Base-by-base conservation (phyloP, 306 rosid species). In the Inga laurina region DNA sequence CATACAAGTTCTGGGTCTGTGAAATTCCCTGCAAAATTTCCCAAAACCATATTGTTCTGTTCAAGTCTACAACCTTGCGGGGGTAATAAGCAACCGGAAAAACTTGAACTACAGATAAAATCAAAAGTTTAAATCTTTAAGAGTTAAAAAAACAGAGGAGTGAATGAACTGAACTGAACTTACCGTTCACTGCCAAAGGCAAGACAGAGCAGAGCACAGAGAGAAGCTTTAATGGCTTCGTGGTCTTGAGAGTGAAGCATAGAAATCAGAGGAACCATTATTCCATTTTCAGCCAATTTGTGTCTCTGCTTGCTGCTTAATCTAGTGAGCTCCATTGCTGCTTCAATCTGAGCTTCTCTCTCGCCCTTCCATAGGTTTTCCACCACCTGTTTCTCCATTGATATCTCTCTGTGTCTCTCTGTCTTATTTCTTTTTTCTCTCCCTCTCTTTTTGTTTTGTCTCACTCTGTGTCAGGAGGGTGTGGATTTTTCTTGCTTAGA, bases 121-220 rank as follows among this genome's bases (percentile, higher is more conserved):
- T 12, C 5, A 5, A 51, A 49, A 66, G 32, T n/a, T 32, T 2
- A 24, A 79, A 51, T 81, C 30, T 68, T 41, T 7, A 49, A 74
- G 21, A 78, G n/a, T 59, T 46, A 27, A 80, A 43, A 79, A 72
- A 52, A 5, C 7, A 48, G n/a, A 57, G 69, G 27, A 46, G 39
- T 41, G 51, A n/a, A n/a, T 51, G 81, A 77, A 87, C 69, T 66
- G 87, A 74, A 76, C 92, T 84, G 87, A 76, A 76, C 92, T 84
- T 83, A 94, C 98, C 98, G 76, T 85, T 94, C 98, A 81, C 94
- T 92, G 62, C 97, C 97, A 82, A 90, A 92, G 83, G 94, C 94
- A 72, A 94, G 90, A 72, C 89, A 85, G 57, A 92, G 95, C 21
- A 94, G 90, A 86, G 97, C 93, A 81, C 43, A 81, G 0, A 94